Evolutionary conservation across 176 grass and related monocot genomes (phyloP).

Genomic region (Rhipidocladum racemiflorum): DNA sequence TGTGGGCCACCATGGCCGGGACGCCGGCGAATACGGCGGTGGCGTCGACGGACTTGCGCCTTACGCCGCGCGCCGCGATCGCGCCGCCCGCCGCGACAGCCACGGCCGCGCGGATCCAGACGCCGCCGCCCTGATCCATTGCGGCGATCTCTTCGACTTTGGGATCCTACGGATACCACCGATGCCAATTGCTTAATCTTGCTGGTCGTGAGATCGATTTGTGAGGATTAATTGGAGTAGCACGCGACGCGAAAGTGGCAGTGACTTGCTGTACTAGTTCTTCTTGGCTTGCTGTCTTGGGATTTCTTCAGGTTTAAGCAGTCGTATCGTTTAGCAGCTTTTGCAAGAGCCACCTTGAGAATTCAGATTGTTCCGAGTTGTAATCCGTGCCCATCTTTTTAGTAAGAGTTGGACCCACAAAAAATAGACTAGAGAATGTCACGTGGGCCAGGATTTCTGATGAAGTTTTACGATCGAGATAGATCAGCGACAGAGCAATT

Average conservation of each 20-base stretch:
- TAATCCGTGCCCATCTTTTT: neutral
- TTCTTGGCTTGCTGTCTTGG: neutral
- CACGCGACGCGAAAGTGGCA: neutral
- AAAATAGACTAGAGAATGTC: neutral
- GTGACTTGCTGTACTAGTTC: neutral
- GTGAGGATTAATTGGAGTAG: neutral
- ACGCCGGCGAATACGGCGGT: conserved; percentile 73
- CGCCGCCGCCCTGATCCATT: conserved; percentile 31
- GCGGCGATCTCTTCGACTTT: neutral
- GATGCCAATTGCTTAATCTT: neutral
- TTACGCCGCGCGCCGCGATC: conserved; percentile 63
- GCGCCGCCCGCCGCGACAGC: conserved; percentile 47
- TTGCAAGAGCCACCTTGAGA: conserved; percentile 2
- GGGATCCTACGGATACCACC: neutral
- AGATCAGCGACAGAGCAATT: neutral
- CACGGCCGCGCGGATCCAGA: conserved; percentile 48
- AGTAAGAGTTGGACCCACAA: neutral
- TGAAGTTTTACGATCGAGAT: no score
- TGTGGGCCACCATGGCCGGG: conserved; percentile 77
- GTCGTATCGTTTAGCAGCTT: neutral
- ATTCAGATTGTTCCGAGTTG: neutral
- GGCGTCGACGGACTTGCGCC: conserved; percentile 78
- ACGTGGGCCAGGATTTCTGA: neutral
- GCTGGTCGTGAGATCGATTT: neutral
- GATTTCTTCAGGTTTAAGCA: conserved; percentile 19